phyloP scores from a whole-genome alignment of 306 rosid species.

The Glycine soja region DNA sequence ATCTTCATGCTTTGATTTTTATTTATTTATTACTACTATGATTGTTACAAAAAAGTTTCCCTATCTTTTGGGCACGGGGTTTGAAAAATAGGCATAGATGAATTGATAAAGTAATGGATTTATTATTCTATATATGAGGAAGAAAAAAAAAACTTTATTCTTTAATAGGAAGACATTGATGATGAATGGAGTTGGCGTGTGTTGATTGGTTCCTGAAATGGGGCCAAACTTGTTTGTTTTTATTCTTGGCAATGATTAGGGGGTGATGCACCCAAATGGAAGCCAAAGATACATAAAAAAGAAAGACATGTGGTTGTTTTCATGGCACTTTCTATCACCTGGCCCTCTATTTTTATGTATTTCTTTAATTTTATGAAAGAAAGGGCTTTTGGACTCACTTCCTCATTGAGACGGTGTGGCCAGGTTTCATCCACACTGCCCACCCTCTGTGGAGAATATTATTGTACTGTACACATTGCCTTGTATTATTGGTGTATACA shows the following conservation, averaged over 20 bases:
- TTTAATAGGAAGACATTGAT: conserved; percentile 25
- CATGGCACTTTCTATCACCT: conserved; percentile 61
- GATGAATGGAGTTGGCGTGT: conserved; percentile 48
- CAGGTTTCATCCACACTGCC: conserved; percentile 68
- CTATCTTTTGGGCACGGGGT: neutral
- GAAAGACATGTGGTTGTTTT: conserved; percentile 69
- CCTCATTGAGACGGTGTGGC: conserved; percentile 55
- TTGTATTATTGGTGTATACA: conserved; percentile 47
- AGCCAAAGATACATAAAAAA: conserved; percentile 45
- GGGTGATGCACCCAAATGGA: conserved; percentile 68
- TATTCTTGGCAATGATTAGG: conserved; percentile 74
- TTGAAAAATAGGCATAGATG: neutral
- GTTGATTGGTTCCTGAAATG: conserved; percentile 61
- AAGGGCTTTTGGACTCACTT: conserved; percentile 47
- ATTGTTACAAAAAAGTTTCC: conserved; percentile 10
- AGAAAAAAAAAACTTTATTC: neutral
- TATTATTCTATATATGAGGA: neutral
- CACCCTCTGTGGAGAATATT: conserved; percentile 36
- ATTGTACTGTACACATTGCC: conserved; percentile 21
- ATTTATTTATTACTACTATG: too few species aligned
- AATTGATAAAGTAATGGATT: neutral
- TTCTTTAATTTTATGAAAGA: neutral
- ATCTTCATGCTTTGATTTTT: neutral
- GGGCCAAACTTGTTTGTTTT: conserved; percentile 66
- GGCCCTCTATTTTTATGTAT: conserved; percentile 48